phyloP scores from a whole-genome alignment of 2,329 filamentous ascomycete species.

The Tolypocladium guangdongense region DNA sequence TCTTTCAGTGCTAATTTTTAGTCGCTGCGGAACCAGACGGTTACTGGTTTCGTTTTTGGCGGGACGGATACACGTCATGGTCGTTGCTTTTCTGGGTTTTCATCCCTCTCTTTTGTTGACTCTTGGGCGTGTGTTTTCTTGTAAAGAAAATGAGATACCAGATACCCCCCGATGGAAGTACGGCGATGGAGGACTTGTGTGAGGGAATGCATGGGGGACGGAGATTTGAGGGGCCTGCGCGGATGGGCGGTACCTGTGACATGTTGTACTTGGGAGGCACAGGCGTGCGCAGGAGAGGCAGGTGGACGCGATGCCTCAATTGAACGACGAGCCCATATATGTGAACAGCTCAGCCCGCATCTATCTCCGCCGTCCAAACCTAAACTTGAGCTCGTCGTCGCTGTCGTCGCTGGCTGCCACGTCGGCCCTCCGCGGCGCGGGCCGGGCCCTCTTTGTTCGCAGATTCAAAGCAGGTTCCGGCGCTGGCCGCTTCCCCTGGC shows the following conservation, averaged over 20 bases:
- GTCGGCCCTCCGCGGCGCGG: constrained; percentile 22
- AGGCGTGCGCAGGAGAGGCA: background rate
- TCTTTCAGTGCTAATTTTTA: background rate
- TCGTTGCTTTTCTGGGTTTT: background rate
- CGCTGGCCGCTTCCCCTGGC: constrained; percentile 22
- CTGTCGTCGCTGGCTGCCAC: constrained; percentile 34
- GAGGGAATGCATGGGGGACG: background rate
- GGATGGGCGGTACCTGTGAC: background rate
- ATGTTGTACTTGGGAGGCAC: background rate
- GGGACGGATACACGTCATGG: background rate
- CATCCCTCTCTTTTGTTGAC: background rate
- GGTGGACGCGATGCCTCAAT: background rate
- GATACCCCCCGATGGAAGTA: background rate
- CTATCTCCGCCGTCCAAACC: constrained; percentile 39
- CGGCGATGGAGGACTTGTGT: background rate
- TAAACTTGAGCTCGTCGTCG: constrained; percentile 46
- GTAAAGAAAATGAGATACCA: background rate
- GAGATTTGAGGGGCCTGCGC: background rate
- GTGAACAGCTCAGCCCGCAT: background rate
- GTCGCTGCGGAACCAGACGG: background rate
- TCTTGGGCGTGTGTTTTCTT: background rate
- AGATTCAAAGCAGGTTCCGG: constrained; percentile 16
- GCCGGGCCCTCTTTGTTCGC: constrained; percentile 20
- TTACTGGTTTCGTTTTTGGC: background rate
- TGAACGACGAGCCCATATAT: background rate